Evolutionary conservation across 768 basidiomycete species (phyloP).

Genomic region (Kondoa malvinella): DNA sequence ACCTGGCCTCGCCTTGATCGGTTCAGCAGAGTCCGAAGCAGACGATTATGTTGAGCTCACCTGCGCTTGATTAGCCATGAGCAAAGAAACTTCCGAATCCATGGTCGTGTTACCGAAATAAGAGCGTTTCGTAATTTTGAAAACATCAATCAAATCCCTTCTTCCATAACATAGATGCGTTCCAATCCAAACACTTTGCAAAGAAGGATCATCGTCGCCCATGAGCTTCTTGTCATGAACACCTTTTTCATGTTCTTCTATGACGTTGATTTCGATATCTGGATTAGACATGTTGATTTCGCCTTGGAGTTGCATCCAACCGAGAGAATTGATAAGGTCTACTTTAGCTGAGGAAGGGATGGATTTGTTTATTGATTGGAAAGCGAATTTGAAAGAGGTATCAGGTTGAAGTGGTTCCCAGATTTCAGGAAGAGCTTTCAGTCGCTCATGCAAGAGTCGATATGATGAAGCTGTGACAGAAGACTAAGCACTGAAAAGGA

Average conservation of each 20-base stretch:
- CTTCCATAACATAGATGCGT: conserved; percentile 13
- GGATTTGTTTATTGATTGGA: conserved; percentile 11
- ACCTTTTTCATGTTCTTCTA: conserved; percentile 22
- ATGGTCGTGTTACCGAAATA: conserved; percentile 96
- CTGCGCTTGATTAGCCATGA: conserved; percentile 85
- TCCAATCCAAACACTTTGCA: background rate
- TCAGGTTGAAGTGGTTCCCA: background rate
- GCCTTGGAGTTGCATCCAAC: background rate
- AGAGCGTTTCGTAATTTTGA: conserved; percentile 71
- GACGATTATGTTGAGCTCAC: background rate
- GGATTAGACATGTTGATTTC: conserved; percentile 56
- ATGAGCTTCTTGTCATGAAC: background rate
- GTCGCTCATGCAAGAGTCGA: conserved; percentile 48
- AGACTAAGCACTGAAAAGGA: conserved; percentile 5
- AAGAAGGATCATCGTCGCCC: too few relatives aligned
- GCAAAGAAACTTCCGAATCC: conserved; percentile 84
- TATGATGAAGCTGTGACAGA: conserved; percentile 46
- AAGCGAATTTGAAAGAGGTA: conserved; percentile 5
- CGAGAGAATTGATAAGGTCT: conserved; percentile 4
- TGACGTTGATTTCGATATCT: conserved; percentile 20
- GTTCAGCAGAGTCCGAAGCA: background rate
- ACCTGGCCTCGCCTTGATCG: conserved; percentile 60
- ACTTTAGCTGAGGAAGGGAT: conserved; percentile 1
- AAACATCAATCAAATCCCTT: conserved; percentile 48
- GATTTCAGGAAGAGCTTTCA: conserved; percentile 10